Base-by-base conservation (phyloP, 805 yeast species). In the Barnettozyma wickerhamii region DNA sequence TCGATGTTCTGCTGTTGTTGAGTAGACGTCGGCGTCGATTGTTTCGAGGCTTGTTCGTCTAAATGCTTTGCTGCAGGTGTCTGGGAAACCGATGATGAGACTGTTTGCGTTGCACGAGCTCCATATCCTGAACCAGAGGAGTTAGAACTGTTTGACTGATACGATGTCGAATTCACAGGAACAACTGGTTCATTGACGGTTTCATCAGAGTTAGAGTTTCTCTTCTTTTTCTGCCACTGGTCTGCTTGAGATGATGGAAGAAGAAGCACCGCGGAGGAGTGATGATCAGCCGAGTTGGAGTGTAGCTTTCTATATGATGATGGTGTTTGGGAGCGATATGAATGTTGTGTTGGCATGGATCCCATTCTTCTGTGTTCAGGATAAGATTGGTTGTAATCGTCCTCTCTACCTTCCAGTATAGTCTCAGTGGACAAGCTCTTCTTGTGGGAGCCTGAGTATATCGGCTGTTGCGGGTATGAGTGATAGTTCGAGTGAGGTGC, bases 241-340 rank as follows among this genome's bases (percentile, higher is more conserved):
- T 33, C 28, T n/a, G 26, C 12, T 12, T 35, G 38, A 2, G 46
- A 36, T 10, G 54, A 49, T 3, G 59, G 60, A 33, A 55, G 38
- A 24, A 56, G 27, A 6, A 56, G 29, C 7, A 56, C 59, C 1
- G 59, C 57, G 14, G 58, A 44, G 1, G 52, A 39, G 27, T 49
- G 54, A 14, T 52, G 53, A 15, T 58, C 52, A 6, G 30, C 34
- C 10, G 40, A 37, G 30, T 21, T 37, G 10, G 40, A 37, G 9
- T 28, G 30, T 9, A 30, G 19, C 24, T 20, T 37, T 37, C 40
- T 37, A 19, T 37, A 37, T 28, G 19, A 19, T 12, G 40, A 37
- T 10, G 32, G 61, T 47, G 39, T 51, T 52, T n/a, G 60, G 48
- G 31, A 49, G 51, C 28, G 56, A 43, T 38, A 41, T 46, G 39